These are phyloP conservation scores for Plantago lanceolata DNA, from an alignment of 305 asterid species.

Conservation along the genomic window DNA sequence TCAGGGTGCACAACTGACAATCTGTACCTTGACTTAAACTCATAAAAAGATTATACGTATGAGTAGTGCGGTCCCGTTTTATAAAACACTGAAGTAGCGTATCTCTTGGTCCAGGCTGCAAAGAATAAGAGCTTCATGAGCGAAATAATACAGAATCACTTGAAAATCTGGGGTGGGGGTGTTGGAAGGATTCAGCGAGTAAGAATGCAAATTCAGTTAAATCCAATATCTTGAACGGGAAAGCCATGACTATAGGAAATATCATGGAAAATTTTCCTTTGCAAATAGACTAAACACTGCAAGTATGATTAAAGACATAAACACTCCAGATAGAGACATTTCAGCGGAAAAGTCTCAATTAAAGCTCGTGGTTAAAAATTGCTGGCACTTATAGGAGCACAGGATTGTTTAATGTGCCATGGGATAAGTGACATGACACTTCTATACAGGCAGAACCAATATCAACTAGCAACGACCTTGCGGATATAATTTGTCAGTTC, in stretches of 20 bases:
- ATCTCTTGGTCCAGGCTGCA: slow-evolving; percentile 95
- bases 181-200: too few species aligned
- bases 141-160: not conserved
- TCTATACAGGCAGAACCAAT: not conserved
- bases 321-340: not conserved
- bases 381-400: not conserved
- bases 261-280: too few species aligned
- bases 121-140: slow-evolving; percentile 24
- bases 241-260: not conserved
- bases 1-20: slow-evolving; percentile 7
- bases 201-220: too few species aligned
- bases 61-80: slow-evolving; percentile 65
- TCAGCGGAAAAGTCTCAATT: not conserved
- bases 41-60: slow-evolving; percentile 62
- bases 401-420: not conserved
- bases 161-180: not conserved
- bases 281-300: not conserved
- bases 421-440: not conserved
- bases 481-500: not conserved
- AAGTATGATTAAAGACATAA: not conserved
- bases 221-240: not conserved
- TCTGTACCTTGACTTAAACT: slow-evolving; percentile 69
- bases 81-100: slow-evolving; percentile 76
- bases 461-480: not conserved
- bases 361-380: not conserved